Evolutionary conservation across 2,329 filamentous ascomycete genomes (phyloP).

Genomic region (Sordariomycetes sp.): DNA sequence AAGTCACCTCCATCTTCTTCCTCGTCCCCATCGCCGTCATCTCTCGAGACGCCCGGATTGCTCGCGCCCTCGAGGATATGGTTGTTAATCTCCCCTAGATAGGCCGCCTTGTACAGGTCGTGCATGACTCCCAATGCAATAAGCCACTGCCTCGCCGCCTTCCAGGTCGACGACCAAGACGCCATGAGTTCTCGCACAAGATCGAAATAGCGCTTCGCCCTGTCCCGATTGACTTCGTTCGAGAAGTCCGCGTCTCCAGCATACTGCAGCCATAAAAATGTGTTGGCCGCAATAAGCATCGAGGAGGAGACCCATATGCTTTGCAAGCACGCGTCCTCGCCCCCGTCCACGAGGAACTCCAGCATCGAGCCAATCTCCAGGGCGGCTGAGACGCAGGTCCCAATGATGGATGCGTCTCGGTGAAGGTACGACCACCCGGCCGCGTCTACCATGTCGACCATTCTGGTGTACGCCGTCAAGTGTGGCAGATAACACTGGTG

Average conservation of each 20-base stretch:
- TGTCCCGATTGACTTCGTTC: not conserved
- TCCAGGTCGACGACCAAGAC: slow-evolving; percentile 8
- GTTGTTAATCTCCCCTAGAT: no score
- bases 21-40: no score
- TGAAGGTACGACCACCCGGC: slow-evolving; percentile 12
- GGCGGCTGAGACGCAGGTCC: slow-evolving; percentile 10
- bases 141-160: slow-evolving; percentile 10
- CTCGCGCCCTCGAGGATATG: no score
- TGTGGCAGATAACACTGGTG: slow-evolving; percentile 15
- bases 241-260: slow-evolving; percentile 7
- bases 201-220: slow-evolving; percentile 6
- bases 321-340: slow-evolving; percentile 4
- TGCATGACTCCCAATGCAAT: slow-evolving; percentile 11
- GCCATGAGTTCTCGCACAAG: slow-evolving; percentile 7
- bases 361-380: slow-evolving; percentile 10
- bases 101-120: slow-evolving; percentile 12
- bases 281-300: slow-evolving; percentile 9
- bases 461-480: slow-evolving; percentile 7
- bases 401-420: slow-evolving; percentile 8
- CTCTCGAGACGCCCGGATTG: no score
- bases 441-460: slow-evolving; percentile 11
- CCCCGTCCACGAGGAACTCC: slow-evolving; percentile 3
- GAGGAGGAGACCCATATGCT: slow-evolving; percentile 11
- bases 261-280: slow-evolving; percentile 11
- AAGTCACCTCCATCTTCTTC: slow-evolving; percentile 2